These are phyloP conservation scores for Cladobotryum protrusum DNA, from an alignment of 2,329 filamentous ascomycete genomes.

Conservation along the genomic window DNA sequence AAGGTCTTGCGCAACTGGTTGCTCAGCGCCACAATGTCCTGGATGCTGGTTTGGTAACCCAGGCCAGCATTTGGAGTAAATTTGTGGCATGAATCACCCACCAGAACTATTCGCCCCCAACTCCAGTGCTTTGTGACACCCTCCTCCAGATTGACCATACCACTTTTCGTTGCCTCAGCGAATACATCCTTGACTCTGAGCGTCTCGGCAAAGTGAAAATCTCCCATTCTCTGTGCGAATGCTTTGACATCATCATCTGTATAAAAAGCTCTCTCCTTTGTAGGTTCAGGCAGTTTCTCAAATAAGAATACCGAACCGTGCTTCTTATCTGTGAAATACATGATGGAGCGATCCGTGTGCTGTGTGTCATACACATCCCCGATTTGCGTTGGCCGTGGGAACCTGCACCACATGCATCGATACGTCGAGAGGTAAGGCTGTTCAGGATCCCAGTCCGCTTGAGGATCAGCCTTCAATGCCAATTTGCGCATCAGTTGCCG, in stretches of 20 bases:
- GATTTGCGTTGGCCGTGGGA: slow-evolving; percentile 17
- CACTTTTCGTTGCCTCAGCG: slow-evolving; percentile 2
- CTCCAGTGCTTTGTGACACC: slow-evolving; percentile 25
- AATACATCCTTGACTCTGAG: slow-evolving; percentile 19
- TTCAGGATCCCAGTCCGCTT: slow-evolving; percentile 17
- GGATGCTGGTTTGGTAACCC: slow-evolving; percentile 26
- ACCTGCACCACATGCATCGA: slow-evolving; percentile 28
- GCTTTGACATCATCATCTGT: slow-evolving; percentile 21
- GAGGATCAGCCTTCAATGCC: slow-evolving; percentile 16
- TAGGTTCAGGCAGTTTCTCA: slow-evolving; percentile 23
- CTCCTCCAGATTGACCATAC: slow-evolving; percentile 26
- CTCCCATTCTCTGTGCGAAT: slow-evolving; percentile 19
- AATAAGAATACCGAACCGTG: slow-evolving; percentile 28
- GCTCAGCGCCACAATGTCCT: slow-evolving; percentile 13
- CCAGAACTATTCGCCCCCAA: slow-evolving; percentile 24
- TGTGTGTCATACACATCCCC: slow-evolving; percentile 29
- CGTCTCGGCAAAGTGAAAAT: slow-evolving; percentile 17
- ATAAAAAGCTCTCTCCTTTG: slow-evolving; percentile 20
- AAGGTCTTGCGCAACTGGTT: too few species aligned
- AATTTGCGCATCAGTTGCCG: slow-evolving; percentile 29
- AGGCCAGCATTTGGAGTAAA: slow-evolving; percentile 27
- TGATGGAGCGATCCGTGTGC: slow-evolving; percentile 18
- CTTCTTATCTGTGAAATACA: slow-evolving; percentile 24
- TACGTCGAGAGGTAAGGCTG: slow-evolving; percentile 28
- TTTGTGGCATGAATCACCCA: slow-evolving; percentile 29